Conservation (phyloP, 768 basidiomycete genomes). For the Podaxis rugospora region DNA sequence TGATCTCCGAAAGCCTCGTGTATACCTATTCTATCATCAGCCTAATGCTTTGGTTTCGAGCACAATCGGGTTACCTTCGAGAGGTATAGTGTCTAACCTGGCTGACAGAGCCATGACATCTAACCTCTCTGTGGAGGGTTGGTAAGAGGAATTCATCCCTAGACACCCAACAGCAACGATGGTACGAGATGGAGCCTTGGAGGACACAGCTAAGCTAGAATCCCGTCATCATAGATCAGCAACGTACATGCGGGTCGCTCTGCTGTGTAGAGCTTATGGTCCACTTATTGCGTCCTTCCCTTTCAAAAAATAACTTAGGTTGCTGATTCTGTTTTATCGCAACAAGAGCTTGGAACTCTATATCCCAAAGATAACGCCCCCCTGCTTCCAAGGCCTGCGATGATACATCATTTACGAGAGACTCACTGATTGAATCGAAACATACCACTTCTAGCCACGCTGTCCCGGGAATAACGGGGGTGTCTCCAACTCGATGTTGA, state of each 20-base stretch:
- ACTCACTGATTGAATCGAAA: not conserved
- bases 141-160: not conserved
- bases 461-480: not conserved
- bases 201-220: not conserved
- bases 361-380: not conserved
- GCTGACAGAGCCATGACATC: not conserved
- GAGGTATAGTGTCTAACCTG: not conserved
- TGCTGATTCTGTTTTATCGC: not conserved
- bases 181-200: not conserved
- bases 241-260: not conserved
- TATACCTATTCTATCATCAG: not conserved
- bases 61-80: not conserved
- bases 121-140: not conserved
- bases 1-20: not conserved
- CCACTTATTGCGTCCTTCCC: not conserved
- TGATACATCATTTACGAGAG: not conserved
- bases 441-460: not conserved
- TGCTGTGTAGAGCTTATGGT: not conserved
- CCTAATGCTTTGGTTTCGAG: not conserved
- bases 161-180: not conserved
- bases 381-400: slow-evolving; percentile 1
- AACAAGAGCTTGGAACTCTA: not conserved
- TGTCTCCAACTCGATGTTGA: slow-evolving; percentile 1
- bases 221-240: not conserved
- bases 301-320: not conserved